These are phyloP conservation scores for Paramecium primaurelia DNA, from an alignment of 73 alveolate genomes.

Conservation along the genomic window DNA sequence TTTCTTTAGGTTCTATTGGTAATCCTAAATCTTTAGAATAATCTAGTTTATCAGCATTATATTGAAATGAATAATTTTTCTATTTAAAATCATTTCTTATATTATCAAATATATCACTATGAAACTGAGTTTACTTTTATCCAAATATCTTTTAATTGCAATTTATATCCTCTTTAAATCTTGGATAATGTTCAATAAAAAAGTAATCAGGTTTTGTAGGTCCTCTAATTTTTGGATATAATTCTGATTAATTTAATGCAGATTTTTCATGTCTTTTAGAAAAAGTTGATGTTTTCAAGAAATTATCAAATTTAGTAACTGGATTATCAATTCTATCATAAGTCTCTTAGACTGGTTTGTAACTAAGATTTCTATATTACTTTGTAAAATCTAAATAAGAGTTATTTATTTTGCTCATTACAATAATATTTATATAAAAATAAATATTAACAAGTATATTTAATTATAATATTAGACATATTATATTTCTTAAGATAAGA, in stretches of 20 bases:
- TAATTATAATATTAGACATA: neutral
- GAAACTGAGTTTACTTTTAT: neutral
- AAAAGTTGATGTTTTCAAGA: neutral
- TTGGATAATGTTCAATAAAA: neutral
- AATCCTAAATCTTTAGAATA: neutral
- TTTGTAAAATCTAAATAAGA: neutral
- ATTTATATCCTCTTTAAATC: neutral
- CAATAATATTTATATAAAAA: neutral
- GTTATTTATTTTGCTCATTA: neutral
- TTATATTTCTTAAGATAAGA: no score
- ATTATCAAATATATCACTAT: neutral
- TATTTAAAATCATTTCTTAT: neutral
- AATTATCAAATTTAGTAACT: neutral
- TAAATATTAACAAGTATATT: neutral
- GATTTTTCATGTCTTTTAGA: neutral
- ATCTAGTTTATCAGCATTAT: neutral
- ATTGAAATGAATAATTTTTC: neutral
- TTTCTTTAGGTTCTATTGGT: neutral
- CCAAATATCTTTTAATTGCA: neutral
- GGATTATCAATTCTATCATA: neutral
- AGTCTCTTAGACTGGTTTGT: neutral
- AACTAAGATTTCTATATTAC: neutral
- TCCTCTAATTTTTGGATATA: neutral
- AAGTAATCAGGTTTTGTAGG: neutral
- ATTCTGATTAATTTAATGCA: neutral